Percentiles rank a stretch among this genome's conserved stretches.
These are phyloP conservation scores for Gyromitra esculenta DNA, from an alignment of 2,329 filamentous ascomycete genomes.

Conservation along the genomic window DNA sequence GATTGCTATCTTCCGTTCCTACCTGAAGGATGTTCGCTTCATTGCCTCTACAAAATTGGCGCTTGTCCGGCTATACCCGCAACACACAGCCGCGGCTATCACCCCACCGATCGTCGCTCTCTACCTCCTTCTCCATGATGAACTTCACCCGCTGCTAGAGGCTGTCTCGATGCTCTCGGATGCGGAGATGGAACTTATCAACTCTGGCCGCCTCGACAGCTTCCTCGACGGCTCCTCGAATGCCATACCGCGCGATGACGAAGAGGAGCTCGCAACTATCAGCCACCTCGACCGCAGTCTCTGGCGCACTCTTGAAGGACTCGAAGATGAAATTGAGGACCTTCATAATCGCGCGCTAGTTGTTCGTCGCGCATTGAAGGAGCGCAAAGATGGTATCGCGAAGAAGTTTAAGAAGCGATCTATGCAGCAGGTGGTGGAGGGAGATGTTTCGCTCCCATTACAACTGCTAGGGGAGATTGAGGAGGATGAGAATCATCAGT, in stretches of 20 bases:
- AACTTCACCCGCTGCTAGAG: slow-evolving; percentile 51
- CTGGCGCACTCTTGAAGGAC: slow-evolving; percentile 50
- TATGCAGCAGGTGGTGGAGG: slow-evolving; percentile 34
- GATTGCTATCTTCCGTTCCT: slow-evolving; percentile 50
- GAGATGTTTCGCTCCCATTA: slow-evolving; percentile 32
- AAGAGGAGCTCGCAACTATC: slow-evolving; percentile 52
- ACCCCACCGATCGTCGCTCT: slow-evolving; percentile 55
- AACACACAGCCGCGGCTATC: slow-evolving; percentile 51
- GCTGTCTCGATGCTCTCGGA: slow-evolving; percentile 53
- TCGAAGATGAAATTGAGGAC: slow-evolving; percentile 56
- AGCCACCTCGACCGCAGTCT: slow-evolving; percentile 50
- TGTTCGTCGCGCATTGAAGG: slow-evolving; percentile 55
- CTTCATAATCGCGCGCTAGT: slow-evolving; percentile 54
- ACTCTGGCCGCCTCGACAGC: slow-evolving; percentile 54
- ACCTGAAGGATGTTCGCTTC: slow-evolving; percentile 44
- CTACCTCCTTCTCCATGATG: slow-evolving; percentile 55
- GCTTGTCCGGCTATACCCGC: slow-evolving; percentile 50
- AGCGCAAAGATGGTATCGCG: slow-evolving; percentile 52
- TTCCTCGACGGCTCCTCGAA: slow-evolving; percentile 55
- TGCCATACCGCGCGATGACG: slow-evolving; percentile 54
- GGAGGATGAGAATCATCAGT: slow-evolving; percentile 42
- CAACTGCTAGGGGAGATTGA: slow-evolving; percentile 17
- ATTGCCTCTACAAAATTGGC: slow-evolving; percentile 49
- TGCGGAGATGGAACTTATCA: slow-evolving; percentile 55
- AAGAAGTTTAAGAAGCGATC: slow-evolving; percentile 49